Percentiles rank a stretch among this genome's conserved stretches.
These are phyloP conservation scores for Solanum neorickii DNA, from an alignment of 257 asterid genomes.

Conservation along the genomic window DNA sequence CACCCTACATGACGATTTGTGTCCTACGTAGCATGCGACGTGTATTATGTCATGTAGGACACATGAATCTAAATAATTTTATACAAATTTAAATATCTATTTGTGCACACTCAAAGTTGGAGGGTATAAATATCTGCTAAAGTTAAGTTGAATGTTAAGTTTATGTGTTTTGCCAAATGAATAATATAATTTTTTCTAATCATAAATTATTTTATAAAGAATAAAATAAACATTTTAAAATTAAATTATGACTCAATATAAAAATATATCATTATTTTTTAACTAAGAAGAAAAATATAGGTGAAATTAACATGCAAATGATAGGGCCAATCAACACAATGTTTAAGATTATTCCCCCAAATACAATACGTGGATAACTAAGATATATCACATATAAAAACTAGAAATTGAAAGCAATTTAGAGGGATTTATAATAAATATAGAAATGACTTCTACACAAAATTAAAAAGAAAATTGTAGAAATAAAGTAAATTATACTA, in stretches of 20 bases:
- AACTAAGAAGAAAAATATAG: accelerated
- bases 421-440: too few relatives aligned
- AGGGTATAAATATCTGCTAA: accelerated
- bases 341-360: background rate
- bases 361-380: background rate
- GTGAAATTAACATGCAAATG: too few relatives aligned
- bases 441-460: background rate
- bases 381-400: background rate
- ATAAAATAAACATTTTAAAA: accelerated
- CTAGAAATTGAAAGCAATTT: background rate
- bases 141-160: too few relatives aligned
- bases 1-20: too few relatives aligned
- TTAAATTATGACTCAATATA: too few relatives aligned
- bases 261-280: accelerated
- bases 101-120: too few relatives aligned
- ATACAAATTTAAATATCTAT: accelerated
- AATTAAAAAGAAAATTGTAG: too few relatives aligned
- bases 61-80: accelerated
- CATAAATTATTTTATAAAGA: accelerated
- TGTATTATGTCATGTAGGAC: too few relatives aligned
- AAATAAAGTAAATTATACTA: too few relatives aligned
- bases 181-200: too few relatives aligned
- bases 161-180: too few relatives aligned
- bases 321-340: background rate
- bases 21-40: accelerated